Percentiles rank a stretch among this genome's conserved stretches.
phyloP scores from a whole-genome alignment of 192 early-diverging fungal genomes.

The Cetraspora pellucida region DNA sequence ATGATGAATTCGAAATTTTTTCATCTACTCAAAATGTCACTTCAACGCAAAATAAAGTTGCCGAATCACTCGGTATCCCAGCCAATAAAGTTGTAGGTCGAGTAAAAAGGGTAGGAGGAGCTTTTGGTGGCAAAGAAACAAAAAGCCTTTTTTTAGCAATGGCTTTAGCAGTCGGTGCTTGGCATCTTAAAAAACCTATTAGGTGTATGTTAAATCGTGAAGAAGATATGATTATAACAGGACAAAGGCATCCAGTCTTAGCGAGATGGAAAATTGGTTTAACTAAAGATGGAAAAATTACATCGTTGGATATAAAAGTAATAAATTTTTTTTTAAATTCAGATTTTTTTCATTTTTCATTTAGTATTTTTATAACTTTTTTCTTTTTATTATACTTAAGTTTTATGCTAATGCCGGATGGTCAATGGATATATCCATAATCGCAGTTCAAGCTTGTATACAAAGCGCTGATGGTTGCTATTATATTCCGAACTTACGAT shows the following conservation, averaged over 20 bases:
- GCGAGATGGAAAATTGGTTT: constrained; percentile 78
- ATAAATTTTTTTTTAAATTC: background rate
- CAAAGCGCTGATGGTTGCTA: constrained; percentile 81
- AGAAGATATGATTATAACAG: constrained; percentile 78
- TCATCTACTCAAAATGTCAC: constrained; percentile 79
- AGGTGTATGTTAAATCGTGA: constrained; percentile 80
- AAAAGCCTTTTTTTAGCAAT: constrained; percentile 65
- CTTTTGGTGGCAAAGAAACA: constrained; percentile 81
- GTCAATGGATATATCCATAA: constrained; percentile 64
- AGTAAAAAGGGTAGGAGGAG: constrained; percentile 86
- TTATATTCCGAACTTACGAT: constrained; percentile 67
- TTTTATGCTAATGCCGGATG: constrained; percentile 68
- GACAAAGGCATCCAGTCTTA: constrained; percentile 80
- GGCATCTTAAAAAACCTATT: constrained; percentile 67
- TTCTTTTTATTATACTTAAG: constrained; percentile 21
- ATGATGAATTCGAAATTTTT: constrained; percentile 77
- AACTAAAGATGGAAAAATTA: constrained; percentile 65
- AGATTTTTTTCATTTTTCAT: too few species aligned
- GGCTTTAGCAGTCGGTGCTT: constrained; percentile 69
- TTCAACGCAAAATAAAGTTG: constrained; percentile 69
- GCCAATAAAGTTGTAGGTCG: constrained; percentile 71
- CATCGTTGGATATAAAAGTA: constrained; percentile 55
- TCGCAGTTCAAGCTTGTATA: constrained; percentile 73
- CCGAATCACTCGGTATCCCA: constrained; percentile 70
- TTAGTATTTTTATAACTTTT: background rate